Percentiles rank a stretch among this genome's conserved stretches.
Evolutionary conservation across 2,329 filamentous ascomycete species (phyloP).

Genomic region (Arthrocladium fulminans): DNA sequence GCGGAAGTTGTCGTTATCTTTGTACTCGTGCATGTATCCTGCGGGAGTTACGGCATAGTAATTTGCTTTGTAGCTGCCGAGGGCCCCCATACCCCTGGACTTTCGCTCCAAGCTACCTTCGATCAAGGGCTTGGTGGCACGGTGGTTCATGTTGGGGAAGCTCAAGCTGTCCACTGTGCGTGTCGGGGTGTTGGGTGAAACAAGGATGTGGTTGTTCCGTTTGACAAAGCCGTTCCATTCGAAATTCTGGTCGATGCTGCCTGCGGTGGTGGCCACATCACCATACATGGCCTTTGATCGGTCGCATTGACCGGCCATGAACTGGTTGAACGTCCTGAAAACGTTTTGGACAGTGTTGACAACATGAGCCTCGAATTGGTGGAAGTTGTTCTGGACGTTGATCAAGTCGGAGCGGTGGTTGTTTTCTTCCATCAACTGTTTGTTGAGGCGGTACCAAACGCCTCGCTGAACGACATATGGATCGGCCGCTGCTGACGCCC

Average conservation of each 20-base stretch:
- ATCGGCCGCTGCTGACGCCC: slow-evolving; percentile 63
- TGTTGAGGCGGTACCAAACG: slow-evolving; percentile 73
- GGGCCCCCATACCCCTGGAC: slow-evolving; percentile 70
- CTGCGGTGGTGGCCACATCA: slow-evolving; percentile 69
- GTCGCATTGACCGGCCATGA: slow-evolving; percentile 71
- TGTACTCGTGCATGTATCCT: slow-evolving; percentile 91
- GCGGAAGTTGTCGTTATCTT: slow-evolving; percentile 69
- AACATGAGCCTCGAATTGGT: slow-evolving; percentile 77
- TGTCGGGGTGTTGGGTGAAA: slow-evolving; percentile 66
- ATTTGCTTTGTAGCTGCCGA: slow-evolving; percentile 63
- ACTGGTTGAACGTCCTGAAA: slow-evolving; percentile 72
- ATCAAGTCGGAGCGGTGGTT: slow-evolving; percentile 83
- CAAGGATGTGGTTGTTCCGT: slow-evolving; percentile 62
- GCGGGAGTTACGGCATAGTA: slow-evolving; percentile 88
- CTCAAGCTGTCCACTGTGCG: slow-evolving; percentile 63
- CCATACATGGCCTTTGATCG: slow-evolving; percentile 70
- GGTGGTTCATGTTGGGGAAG: slow-evolving; percentile 86
- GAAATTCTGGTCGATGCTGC: slow-evolving; percentile 72
- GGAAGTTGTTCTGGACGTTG: slow-evolving; percentile 82
- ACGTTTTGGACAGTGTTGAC: slow-evolving; percentile 73
- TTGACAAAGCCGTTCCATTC: slow-evolving; percentile 82
- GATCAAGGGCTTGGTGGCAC: slow-evolving; percentile 69
- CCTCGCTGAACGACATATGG: slow-evolving; percentile 81
- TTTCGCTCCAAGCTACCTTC: slow-evolving; percentile 87
- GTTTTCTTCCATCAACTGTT: slow-evolving; percentile 91